Evolutionary conservation across 768 basidiomycete species (phyloP).

Genomic region (Kwoniella botswanensis): DNA sequence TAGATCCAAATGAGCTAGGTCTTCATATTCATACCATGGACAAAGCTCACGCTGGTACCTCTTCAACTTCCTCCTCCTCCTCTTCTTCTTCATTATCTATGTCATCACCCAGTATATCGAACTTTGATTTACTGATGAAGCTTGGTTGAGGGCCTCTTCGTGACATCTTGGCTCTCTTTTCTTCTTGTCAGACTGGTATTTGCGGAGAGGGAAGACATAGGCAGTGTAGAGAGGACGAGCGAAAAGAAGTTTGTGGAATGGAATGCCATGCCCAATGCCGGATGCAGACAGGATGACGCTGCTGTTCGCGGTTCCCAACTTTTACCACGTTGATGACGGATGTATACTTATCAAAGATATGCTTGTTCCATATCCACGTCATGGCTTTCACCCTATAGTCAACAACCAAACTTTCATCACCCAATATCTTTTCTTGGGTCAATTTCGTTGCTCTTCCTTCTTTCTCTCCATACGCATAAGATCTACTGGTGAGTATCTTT

Average conservation of each 20-base stretch:
- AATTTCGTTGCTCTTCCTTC: not conserved
- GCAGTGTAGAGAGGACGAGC: not conserved
- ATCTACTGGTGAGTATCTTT: constrained; percentile 5
- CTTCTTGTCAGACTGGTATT: not conserved
- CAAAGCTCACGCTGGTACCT: constrained; percentile 11
- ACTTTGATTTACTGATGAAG: constrained; percentile 38
- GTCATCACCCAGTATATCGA: constrained; percentile 36
- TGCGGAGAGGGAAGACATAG: not conserved
- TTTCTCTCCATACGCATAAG: not conserved
- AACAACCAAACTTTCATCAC: not conserved
- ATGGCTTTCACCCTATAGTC: not conserved
- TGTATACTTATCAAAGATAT: not conserved
- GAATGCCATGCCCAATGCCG: not conserved
- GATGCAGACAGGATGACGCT: constrained; percentile 2
- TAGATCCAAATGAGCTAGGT: not conserved
- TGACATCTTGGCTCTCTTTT: constrained; percentile 23
- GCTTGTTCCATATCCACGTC: not conserved
- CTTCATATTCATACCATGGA: not conserved
- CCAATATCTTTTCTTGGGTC: not conserved
- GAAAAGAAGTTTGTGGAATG: not conserved
- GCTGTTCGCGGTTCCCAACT: not conserved
- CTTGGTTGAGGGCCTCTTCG: constrained; percentile 17
- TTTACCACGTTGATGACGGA: constrained; percentile 8
- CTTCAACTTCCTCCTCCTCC: constrained; percentile 32
- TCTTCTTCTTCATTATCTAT: constrained; percentile 33